These are phyloP conservation scores for Canavalia ensiformis DNA, from an alignment of 306 rosid species.

Conservation along the genomic window DNA sequence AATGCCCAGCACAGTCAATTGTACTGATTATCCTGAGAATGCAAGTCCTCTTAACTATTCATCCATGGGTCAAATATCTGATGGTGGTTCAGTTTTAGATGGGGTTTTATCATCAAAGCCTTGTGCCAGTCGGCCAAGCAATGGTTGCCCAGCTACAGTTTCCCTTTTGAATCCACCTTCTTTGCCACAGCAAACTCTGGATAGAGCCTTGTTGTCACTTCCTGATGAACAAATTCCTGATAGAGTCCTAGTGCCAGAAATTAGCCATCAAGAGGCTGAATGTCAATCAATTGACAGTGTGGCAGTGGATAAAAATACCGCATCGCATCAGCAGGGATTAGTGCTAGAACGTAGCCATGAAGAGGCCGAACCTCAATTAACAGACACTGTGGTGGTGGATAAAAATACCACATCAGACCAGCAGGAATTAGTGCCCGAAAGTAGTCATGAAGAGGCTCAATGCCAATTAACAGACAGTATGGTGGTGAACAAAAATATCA, in stretches of 20 bases:
- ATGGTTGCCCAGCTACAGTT: constrained; percentile 38
- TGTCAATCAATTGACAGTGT: constrained; percentile 38
- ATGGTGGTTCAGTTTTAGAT: constrained; percentile 32
- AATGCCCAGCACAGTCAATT: constrained; percentile 26
- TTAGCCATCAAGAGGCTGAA: constrained; percentile 49
- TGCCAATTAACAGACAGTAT: constrained; percentile 38
- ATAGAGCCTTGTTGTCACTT: constrained; percentile 15
- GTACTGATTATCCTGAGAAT: constrained; percentile 26
- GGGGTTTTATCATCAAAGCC: constrained; percentile 30
- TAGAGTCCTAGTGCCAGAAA: constrained; percentile 36
- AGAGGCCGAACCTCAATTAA: constrained; percentile 49
- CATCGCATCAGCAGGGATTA: constrained; percentile 51
- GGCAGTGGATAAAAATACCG: constrained; percentile 45
- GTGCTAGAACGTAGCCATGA: constrained; percentile 47
- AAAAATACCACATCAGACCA: constrained; percentile 46
- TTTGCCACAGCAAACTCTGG: constrained; percentile 43
- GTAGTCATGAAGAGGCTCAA: constrained; percentile 49
- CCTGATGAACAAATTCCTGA: constrained; percentile 44
- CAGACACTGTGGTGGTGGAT: constrained; percentile 39
- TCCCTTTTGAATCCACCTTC: constrained; percentile 32
- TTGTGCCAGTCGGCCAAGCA: constrained; percentile 31
- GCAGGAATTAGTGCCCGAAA: constrained; percentile 50
- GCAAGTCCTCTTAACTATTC: constrained; percentile 30
- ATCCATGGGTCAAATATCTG: constrained; percentile 37
- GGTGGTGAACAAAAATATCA: constrained; percentile 44